These are phyloP conservation scores for Sungouiozyma ichnusensis DNA, from an alignment of 805 yeast genomes.

Conservation along the genomic window DNA sequence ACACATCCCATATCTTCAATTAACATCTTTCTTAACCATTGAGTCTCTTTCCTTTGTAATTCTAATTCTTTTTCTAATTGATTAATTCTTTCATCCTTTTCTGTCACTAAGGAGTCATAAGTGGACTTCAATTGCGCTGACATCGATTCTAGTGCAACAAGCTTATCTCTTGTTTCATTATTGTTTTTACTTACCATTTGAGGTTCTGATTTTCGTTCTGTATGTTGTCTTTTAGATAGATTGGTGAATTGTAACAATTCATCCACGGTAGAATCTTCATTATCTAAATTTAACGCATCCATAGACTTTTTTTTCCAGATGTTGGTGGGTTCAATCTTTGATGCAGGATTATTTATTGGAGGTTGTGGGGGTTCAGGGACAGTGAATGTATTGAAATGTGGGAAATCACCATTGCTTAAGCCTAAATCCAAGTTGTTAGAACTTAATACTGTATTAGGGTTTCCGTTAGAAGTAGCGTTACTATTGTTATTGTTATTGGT, in stretches of 20 bases:
- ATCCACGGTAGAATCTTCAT: slow-evolving; percentile 23
- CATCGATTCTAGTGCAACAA: slow-evolving; percentile 6
- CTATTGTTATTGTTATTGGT: background rate
- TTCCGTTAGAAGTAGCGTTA: slow-evolving; percentile 1
- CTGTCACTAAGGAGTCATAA: slow-evolving; percentile 20
- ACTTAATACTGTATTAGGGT: slow-evolving; percentile 1
- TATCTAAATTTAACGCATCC: slow-evolving; percentile 20
- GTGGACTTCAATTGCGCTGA: slow-evolving; percentile 16
- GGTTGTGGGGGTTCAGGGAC: background rate
- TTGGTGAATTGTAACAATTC: slow-evolving; percentile 20
- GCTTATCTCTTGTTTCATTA: background rate
- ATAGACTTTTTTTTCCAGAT: slow-evolving; percentile 20
- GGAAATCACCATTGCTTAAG: background rate
- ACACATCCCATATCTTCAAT: slow-evolving; percentile 30
- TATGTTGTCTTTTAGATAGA: background rate
- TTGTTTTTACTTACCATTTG: background rate
- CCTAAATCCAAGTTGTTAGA: slow-evolving; percentile 3
- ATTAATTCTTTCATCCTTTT: slow-evolving; percentile 24
- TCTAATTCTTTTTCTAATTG: slow-evolving; percentile 26
- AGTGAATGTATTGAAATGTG: slow-evolving; percentile 2
- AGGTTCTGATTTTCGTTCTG: slow-evolving; percentile 1
- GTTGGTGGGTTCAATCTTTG: background rate
- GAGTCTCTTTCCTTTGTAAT: slow-evolving; percentile 26
- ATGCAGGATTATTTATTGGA: background rate
- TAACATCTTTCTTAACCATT: slow-evolving; percentile 28